A percentile compares a stretch with the other conserved stretches of the same genome.
Conservation (phyloP, 371 early-diverging fungal species). For the Lichtheimia corymbifera region DNA sequence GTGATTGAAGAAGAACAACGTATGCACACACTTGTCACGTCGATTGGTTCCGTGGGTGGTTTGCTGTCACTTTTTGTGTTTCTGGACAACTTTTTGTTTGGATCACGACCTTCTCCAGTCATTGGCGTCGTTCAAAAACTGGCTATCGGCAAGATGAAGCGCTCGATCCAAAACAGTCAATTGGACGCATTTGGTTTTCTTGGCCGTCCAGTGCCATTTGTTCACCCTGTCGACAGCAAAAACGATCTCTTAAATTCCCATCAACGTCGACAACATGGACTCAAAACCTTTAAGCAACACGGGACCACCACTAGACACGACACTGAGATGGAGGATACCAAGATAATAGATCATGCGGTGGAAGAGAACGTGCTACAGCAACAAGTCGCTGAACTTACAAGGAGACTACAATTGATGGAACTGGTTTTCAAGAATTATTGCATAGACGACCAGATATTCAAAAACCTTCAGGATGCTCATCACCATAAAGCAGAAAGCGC, state of each 20-base stretch:
- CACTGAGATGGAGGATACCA: no score
- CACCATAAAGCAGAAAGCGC: no score
- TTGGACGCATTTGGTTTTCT: slow-evolving; percentile 10
- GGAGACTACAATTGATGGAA: background rate
- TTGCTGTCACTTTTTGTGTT: background rate
- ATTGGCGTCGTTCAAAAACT: background rate
- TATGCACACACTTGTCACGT: background rate
- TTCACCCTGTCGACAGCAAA: background rate
- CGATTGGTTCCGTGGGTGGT: slow-evolving; percentile 2
- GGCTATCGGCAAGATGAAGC: background rate
- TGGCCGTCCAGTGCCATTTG: background rate
- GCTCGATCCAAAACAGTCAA: background rate
- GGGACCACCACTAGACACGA: no score
- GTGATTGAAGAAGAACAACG: background rate
- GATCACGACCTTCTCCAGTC: background rate
- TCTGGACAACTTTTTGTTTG: background rate
- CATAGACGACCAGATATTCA: background rate
- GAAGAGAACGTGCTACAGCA: no score
- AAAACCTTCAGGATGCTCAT: background rate
- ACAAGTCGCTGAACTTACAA: background rate
- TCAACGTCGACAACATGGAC: no score
- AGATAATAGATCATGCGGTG: no score
- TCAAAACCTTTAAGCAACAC: no score
- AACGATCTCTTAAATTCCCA: background rate
- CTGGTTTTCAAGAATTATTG: background rate